Percentiles rank a stretch among this genome's conserved stretches.
Conservation (phyloP, 495 filamentous ascomycete genomes). For the Neurospora africana region DNA sequence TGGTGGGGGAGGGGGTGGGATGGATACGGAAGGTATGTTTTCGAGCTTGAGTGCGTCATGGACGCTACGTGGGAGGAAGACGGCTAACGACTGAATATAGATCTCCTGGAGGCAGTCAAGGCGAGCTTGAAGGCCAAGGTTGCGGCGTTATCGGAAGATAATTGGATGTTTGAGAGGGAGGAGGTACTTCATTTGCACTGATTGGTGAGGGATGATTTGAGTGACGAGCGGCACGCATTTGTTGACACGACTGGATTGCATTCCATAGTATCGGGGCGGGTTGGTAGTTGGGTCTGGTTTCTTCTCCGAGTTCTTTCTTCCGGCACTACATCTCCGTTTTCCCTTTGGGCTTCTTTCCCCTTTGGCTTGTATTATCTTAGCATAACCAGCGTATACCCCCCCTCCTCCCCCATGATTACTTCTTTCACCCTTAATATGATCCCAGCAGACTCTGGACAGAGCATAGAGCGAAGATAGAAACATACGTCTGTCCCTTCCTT, state of each 20-base stretch:
- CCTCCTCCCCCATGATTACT: not conserved
- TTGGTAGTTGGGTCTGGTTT: not conserved
- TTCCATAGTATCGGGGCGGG: not conserved
- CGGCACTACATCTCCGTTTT: not conserved
- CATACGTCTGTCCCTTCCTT: not conserved
- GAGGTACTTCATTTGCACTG: constrained; percentile 30
- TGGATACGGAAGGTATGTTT: not conserved
- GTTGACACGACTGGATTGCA: not conserved
- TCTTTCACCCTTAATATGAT: not conserved
- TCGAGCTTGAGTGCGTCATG: not conserved
- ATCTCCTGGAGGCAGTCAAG: constrained; percentile 60
- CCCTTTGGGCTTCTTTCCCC: not conserved
- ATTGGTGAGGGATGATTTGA: not conserved
- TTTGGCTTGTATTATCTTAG: not conserved
- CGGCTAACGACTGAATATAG: constrained; percentile 24
- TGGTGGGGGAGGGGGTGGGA: not conserved
- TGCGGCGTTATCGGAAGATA: constrained; percentile 66
- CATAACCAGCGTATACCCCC: not conserved
- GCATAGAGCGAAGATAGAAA: not conserved
- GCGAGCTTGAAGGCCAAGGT: constrained; percentile 63
- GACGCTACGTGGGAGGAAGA: too few relatives aligned
- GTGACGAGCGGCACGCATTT: not conserved
- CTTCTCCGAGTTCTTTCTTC: not conserved
- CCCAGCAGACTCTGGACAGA: not conserved
- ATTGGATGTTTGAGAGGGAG: constrained; percentile 85